Conservation (phyloP, 176 grass and related monocot species). For the Carex cristatella region DNA sequence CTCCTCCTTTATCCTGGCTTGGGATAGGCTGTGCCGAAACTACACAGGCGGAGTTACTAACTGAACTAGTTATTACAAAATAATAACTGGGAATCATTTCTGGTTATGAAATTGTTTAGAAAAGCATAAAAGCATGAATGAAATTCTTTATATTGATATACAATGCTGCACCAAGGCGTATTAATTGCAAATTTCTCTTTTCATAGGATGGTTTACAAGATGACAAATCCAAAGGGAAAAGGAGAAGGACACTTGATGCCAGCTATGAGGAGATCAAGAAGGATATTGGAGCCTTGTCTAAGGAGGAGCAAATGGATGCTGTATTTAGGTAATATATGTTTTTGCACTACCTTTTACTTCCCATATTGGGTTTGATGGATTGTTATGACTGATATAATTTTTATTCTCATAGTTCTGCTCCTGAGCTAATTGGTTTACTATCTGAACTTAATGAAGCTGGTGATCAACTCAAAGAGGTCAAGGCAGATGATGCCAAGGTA, state of each 20-base stretch:
- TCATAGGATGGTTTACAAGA: constrained; percentile 29
- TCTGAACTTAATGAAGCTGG: constrained; percentile 66
- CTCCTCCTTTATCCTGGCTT: too few relatives aligned
- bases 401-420: constrained; percentile 65
- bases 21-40: too few relatives aligned
- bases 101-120: background rate
- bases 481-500: constrained; percentile 46
- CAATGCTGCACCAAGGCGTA: background rate
- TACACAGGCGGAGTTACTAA: background rate
- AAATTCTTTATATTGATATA: background rate
- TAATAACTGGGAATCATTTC: background rate
- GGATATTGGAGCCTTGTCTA: constrained; percentile 43
- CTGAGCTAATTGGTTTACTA: constrained; percentile 80
- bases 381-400: background rate
- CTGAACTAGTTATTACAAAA: background rate
- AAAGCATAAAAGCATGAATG: background rate
- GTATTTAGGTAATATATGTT: constrained; percentile 51
- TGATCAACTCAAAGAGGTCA: constrained; percentile 52
- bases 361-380: background rate
- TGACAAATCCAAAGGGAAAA: constrained; percentile 22
- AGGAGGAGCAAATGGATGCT: constrained; percentile 60
- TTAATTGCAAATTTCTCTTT: background rate
- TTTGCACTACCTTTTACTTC: background rate
- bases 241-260: constrained; percentile 28
- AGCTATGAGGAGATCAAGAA: constrained; percentile 43